phyloP scores from a whole-genome alignment of 495 filamentous ascomycete species.

The Pyronema omphalodes region DNA sequence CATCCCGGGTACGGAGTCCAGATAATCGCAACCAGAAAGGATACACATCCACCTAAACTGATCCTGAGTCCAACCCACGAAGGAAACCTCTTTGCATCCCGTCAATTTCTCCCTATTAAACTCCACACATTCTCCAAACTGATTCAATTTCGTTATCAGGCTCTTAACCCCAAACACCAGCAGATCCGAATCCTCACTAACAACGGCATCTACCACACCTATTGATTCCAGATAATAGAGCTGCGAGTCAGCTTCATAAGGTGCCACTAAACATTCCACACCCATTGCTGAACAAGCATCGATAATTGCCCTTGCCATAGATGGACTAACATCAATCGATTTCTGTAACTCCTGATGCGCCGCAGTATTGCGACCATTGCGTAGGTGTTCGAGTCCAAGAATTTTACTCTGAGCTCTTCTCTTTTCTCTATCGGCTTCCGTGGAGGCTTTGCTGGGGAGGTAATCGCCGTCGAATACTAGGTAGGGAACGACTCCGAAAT shows the following conservation, averaged over 20 bases:
- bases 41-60: constrained; percentile 95
- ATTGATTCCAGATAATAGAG: constrained; percentile 79
- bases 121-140: constrained; percentile 82
- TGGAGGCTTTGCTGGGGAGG: constrained; percentile 86
- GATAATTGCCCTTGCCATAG: constrained; percentile 85
- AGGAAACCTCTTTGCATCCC: constrained; percentile 65
- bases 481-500: constrained; percentile 83
- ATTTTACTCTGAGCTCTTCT: constrained; percentile 56
- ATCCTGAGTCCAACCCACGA: constrained; percentile 78
- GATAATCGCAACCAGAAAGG: constrained; percentile 93
- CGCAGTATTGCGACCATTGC: constrained; percentile 57
- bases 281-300: constrained; percentile 67
- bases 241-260: constrained; percentile 95
- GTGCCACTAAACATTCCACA: constrained; percentile 80
- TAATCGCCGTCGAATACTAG: constrained; percentile 93
- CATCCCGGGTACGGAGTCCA: constrained; percentile 62
- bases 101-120: constrained; percentile 76
- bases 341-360: constrained; percentile 84
- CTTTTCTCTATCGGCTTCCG: constrained; percentile 37
- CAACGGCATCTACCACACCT: constrained; percentile 64
- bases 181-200: constrained; percentile 94
- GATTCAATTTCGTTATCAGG: constrained; percentile 82
- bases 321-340: constrained; percentile 84
- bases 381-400: constrained; percentile 57
- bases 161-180: constrained; percentile 85